Conservation (phyloP, 208 protist genomes). For the Acanthamoeba lugdunensis region DNA sequence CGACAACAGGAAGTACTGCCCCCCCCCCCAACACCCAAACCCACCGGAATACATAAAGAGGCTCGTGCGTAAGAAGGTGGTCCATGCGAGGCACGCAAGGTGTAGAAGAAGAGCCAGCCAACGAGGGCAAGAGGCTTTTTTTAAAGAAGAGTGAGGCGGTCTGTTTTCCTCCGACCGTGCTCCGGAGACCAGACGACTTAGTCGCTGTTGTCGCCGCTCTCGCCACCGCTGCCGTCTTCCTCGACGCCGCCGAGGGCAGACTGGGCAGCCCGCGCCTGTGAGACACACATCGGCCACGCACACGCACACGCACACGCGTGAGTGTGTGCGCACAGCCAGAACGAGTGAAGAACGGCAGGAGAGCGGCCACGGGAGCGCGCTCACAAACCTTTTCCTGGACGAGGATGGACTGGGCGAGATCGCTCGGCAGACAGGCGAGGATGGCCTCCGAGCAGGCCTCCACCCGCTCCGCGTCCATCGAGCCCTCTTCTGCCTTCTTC, state of each 20-base stretch:
- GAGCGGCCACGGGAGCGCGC: too few species aligned
- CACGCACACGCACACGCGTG: neutral
- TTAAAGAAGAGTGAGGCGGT: too few species aligned
- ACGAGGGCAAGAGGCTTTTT: too few species aligned
- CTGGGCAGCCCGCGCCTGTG: neutral
- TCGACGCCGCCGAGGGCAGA: neutral
- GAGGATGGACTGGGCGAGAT: slow-evolving; percentile 48
- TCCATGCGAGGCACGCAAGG: too few species aligned
- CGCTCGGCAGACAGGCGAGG: slow-evolving; percentile 11
- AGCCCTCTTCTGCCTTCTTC: slow-evolving; percentile 3
- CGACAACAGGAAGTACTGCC: too few species aligned
- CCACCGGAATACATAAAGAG: too few species aligned
- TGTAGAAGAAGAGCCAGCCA: too few species aligned
- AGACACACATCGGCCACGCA: neutral
- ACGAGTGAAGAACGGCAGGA: neutral
- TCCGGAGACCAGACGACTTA: neutral
- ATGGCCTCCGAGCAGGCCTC: slow-evolving; percentile 53
- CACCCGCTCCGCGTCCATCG: neutral
- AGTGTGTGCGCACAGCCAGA: neutral
- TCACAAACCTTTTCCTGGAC: slow-evolving; percentile 31
- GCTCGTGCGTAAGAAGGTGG: too few species aligned
- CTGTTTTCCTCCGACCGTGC: too few species aligned
- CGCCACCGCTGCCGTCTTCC: neutral
- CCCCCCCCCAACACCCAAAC: too few species aligned
- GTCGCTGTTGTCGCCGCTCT: slow-evolving; percentile 25